These are phyloP conservation scores for Warburgia ugandensis DNA, from an alignment of 164 flowering plant genomes.

Conservation along the genomic window DNA sequence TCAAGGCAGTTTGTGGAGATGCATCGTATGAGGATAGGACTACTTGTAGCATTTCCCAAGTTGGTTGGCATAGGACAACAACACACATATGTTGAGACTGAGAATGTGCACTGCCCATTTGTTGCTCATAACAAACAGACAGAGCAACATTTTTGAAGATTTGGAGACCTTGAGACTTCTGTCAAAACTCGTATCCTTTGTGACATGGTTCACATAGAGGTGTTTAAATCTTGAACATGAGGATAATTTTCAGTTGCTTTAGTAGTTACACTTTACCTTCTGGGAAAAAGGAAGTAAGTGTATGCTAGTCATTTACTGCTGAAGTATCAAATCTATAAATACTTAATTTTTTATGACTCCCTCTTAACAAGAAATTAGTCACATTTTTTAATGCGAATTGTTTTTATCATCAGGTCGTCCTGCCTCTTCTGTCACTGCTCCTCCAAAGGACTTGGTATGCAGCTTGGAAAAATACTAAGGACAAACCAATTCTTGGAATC, in stretches of 20 bases:
- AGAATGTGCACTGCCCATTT: constrained; percentile 94
- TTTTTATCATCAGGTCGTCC: constrained; percentile 52
- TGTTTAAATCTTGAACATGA: not conserved
- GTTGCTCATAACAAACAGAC: constrained; percentile 90
- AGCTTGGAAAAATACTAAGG: constrained; percentile 80
- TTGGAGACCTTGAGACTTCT: constrained; percentile 87
- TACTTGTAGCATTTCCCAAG: constrained; percentile 97
- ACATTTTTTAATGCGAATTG: not conserved
- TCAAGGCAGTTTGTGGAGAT: constrained; percentile 98
- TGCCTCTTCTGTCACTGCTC: constrained; percentile 80
- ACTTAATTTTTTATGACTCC: too few species aligned
- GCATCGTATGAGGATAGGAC: constrained; percentile 90
- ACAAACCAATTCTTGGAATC: constrained; percentile 93
- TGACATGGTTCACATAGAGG: not conserved
- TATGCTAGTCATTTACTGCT: too few species aligned
- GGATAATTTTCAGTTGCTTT: not conserved
- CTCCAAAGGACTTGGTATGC: constrained; percentile 93
- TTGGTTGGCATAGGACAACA: constrained; percentile 94
- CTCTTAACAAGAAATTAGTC: too few species aligned
- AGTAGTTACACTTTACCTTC: too few species aligned
- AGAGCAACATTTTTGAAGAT: constrained; percentile 98
- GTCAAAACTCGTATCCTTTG: constrained; percentile 85
- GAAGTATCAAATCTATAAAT: too few species aligned
- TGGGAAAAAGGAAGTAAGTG: too few species aligned
- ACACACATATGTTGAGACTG: constrained; percentile 96